Conservation (phyloP, 129 eudicot genomes). For the Tagetes erecta region DNA sequence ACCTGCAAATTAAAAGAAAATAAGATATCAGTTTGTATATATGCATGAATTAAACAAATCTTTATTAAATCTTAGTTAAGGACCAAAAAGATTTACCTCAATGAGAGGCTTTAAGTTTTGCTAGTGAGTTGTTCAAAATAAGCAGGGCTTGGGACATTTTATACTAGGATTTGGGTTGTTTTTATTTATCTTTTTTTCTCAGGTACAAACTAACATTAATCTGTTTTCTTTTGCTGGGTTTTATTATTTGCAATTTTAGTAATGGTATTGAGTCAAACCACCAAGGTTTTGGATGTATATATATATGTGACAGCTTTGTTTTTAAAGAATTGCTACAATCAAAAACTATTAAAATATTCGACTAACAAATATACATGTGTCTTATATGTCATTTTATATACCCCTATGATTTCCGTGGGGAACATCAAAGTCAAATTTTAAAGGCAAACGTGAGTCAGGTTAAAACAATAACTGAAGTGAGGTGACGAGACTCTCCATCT, state of each 20-base stretch:
- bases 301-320: not conserved
- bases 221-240: not conserved
- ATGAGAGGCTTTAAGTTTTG: slow-evolving; percentile 1
- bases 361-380: not conserved
- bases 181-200: not conserved
- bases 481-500: too few relatives aligned
- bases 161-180: not conserved
- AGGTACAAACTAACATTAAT: not conserved
- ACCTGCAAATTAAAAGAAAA: slow-evolving; percentile 16
- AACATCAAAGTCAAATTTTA: too few relatives aligned
- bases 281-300: slow-evolving; percentile 15
- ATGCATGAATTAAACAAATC: not conserved
- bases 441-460: too few relatives aligned
- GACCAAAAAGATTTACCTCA: slow-evolving; percentile 13
- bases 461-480: too few relatives aligned
- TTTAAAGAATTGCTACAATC: not conserved
- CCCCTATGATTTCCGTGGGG: not conserved
- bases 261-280: slow-evolving; percentile 14
- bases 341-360: not conserved
- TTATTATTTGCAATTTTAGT: not conserved
- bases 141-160: not conserved
- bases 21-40: not conserved
- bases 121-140: not conserved
- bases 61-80: not conserved
- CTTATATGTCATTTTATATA: not conserved